These are phyloP conservation scores for Fagus crenata DNA, from an alignment of 306 rosid species.

Conservation along the genomic window DNA sequence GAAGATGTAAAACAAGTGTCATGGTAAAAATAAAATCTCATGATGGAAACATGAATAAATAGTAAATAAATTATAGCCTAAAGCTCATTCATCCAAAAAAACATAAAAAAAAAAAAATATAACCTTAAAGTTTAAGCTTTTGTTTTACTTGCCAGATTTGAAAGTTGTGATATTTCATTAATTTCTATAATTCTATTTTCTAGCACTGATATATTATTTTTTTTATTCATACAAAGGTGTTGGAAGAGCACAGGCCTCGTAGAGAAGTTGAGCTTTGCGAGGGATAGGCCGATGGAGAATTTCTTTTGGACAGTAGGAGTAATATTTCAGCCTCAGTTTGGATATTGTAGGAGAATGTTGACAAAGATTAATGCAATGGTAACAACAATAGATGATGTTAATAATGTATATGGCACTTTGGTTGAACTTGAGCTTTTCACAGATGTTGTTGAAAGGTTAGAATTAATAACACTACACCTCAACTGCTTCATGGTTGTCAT, in stretches of 20 bases:
- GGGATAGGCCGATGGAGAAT: conserved; percentile 13
- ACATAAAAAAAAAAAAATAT: too few species aligned
- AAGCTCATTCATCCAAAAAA: too few species aligned
- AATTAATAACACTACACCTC: not conserved
- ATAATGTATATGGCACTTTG: not conserved
- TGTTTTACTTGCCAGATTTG: too few species aligned
- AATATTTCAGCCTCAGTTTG: conserved; percentile 3
- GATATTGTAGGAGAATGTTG: not conserved
- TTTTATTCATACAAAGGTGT: not conserved
- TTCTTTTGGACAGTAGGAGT: conserved; percentile 14
- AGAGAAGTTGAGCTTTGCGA: conserved; percentile 21
- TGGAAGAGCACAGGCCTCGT: conserved; percentile 15
- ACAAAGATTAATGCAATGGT: not conserved
- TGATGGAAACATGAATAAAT: too few species aligned
- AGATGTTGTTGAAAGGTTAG: not conserved
- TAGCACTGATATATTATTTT: too few species aligned
- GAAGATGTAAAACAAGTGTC: conserved; percentile 16
- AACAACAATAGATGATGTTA: not conserved
- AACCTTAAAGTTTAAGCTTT: not conserved
- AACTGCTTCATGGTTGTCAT: not conserved
- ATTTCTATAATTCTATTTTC: too few species aligned
- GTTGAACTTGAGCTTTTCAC: not conserved
- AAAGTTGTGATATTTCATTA: too few species aligned
- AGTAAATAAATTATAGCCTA: too few species aligned
- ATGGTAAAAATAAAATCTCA: not conserved